phyloP scores from a whole-genome alignment of 2,329 filamentous ascomycete genomes.

The Fusarium praegraminearum region DNA sequence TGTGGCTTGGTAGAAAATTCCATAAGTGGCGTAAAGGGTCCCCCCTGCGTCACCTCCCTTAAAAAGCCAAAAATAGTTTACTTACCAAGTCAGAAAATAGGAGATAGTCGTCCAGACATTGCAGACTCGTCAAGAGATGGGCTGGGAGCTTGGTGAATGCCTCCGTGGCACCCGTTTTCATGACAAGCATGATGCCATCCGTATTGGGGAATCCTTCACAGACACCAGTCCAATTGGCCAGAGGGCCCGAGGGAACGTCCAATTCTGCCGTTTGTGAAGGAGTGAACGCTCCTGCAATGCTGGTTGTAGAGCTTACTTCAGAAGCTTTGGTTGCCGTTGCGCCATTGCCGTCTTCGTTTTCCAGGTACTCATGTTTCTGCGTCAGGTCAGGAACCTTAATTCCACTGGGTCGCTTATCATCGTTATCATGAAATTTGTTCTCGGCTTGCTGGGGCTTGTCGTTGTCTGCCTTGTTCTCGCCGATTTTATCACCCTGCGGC shows the following conservation, averaged over 20 bases:
- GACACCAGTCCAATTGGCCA: conserved; percentile 22
- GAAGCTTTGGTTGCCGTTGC: conserved; percentile 6
- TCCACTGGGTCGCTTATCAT: not conserved
- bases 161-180: conserved; percentile 71
- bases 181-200: conserved; percentile 62
- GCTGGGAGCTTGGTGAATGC: conserved; percentile 66
- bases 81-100: conserved; percentile 67
- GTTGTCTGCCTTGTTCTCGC: not conserved
- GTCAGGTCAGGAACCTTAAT: conserved; percentile 3
- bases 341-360: conserved; percentile 1
- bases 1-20: conserved; percentile 20
- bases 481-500: not conserved
- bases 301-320: conserved; percentile 5
- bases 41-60: not conserved
- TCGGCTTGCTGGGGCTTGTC: not conserved
- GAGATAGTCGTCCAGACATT: conserved; percentile 66
- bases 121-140: conserved; percentile 66
- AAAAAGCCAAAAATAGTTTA: conserved; percentile 3
- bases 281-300: not conserved
- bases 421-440: conserved; percentile 38
- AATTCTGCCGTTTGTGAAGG: conserved; percentile 23
- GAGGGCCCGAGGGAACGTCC: conserved; percentile 30
- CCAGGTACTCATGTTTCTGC: conserved; percentile 18
- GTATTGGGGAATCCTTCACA: conserved; percentile 59
- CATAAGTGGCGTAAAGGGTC: not conserved